A percentile compares a stretch with the other conserved stretches of the same genome.
Conservation (phyloP, 139 green algal genomes). For the Parachlorella kessleri region DNA sequence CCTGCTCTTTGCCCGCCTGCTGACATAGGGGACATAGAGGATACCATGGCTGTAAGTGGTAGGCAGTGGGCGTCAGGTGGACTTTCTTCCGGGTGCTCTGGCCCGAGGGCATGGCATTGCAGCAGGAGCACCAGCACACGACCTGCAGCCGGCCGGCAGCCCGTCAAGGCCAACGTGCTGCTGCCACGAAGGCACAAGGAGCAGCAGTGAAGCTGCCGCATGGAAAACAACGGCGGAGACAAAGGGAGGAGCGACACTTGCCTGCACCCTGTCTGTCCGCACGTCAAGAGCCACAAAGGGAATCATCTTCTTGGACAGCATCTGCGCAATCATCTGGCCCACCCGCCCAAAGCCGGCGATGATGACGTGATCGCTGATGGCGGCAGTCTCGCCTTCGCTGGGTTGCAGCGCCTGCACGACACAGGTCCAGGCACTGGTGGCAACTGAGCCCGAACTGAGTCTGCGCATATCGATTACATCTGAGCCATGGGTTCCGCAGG, state of each 20-base stretch:
- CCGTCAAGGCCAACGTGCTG: no score
- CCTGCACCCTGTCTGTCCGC: slow-evolving; percentile 64
- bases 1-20: slow-evolving; percentile 70
- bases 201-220: not conserved
- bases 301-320: slow-evolving; percentile 95
- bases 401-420: slow-evolving; percentile 65
- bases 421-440: no score
- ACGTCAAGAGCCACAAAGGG: slow-evolving; percentile 98
- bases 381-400: slow-evolving; percentile 72
- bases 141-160: no score
- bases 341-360: slow-evolving; percentile 92
- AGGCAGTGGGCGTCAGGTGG: no score
- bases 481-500: no score
- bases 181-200: not conserved
- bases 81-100: no score
- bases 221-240: not conserved
- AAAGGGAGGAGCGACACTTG: slow-evolving; percentile 12
- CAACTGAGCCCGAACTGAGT: no score
- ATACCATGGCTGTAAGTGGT: no score
- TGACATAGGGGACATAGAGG: no score
- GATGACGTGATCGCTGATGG: slow-evolving; percentile 93
- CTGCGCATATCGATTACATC: no score
- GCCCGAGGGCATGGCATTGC: no score
- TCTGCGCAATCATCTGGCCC: slow-evolving; percentile 90
- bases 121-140: no score